These are phyloP conservation scores for Scenedesmus sp. DNA, from an alignment of 163 green algal genomes.

Conservation along the genomic window DNA sequence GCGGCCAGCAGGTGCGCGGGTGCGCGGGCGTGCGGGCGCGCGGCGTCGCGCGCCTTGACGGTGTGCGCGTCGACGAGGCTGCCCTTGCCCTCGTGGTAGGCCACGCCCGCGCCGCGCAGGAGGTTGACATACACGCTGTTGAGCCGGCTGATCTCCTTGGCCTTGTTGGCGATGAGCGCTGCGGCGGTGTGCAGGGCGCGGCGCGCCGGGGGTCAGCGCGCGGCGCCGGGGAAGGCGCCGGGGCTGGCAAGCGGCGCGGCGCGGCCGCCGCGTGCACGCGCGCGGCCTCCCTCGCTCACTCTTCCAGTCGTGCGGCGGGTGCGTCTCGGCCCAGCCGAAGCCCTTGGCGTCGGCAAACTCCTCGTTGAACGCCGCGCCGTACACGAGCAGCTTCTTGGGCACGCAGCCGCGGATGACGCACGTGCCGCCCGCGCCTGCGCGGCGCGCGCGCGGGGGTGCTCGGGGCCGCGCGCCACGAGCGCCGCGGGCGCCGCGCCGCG, in stretches of 20 bases:
- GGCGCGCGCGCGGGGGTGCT: no score
- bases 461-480: no score
- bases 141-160: slow-evolving; percentile 90
- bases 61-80: slow-evolving; percentile 87
- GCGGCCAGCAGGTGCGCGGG: no score
- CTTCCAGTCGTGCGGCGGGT: slow-evolving; percentile 68
- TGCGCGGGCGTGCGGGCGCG: slow-evolving; percentile 29
- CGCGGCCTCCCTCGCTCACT: background rate
- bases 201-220: no score
- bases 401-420: slow-evolving; percentile 97
- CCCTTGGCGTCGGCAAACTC: slow-evolving; percentile 81
- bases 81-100: slow-evolving; percentile 71
- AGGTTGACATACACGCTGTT: slow-evolving; percentile 94
- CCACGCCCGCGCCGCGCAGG: slow-evolving; percentile 82
- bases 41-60: slow-evolving; percentile 76
- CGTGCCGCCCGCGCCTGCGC: slow-evolving; percentile 64
- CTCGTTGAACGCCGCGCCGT: slow-evolving; percentile 75
- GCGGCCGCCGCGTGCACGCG: background rate
- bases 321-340: slow-evolving; percentile 59
- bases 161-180: slow-evolving; percentile 43
- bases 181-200: background rate
- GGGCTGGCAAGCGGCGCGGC: background rate
- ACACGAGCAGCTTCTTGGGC: slow-evolving; percentile 98
- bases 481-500: no score
- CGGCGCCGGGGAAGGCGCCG: no score